Evolutionary conservation across 1,284 basidiomycete species (phyloP).

Genomic region (Cutaneotrichosporon mucoides): DNA sequence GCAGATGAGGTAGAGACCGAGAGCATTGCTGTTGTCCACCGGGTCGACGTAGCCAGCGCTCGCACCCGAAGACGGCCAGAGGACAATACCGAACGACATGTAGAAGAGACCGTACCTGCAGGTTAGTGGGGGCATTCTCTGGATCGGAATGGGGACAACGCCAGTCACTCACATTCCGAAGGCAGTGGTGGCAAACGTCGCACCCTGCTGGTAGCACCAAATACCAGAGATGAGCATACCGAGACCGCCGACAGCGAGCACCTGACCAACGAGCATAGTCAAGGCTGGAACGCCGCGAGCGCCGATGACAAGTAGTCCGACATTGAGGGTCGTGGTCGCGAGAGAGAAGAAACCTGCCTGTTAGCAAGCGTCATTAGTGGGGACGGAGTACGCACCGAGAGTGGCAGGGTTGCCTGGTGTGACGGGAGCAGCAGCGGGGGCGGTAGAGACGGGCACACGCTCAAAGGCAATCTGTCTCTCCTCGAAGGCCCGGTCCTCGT

Average conservation of each 20-base stretch:
- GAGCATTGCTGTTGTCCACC: slow-evolving; percentile 14
- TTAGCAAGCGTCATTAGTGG: background rate
- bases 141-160: background rate
- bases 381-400: slow-evolving; percentile 3
- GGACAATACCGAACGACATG: slow-evolving; percentile 13
- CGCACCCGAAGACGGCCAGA: slow-evolving; percentile 14
- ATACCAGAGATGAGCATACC: slow-evolving; percentile 20
- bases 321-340: slow-evolving; percentile 13
- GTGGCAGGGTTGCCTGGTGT: slow-evolving; percentile 7
- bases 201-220: slow-evolving; percentile 16
- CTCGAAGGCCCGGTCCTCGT: slow-evolving; percentile 3
- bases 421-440: background rate
- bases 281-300: slow-evolving; percentile 8
- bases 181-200: slow-evolving; percentile 12
- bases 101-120: slow-evolving; percentile 17
- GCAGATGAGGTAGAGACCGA: slow-evolving; percentile 13
- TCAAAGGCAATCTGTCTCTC: slow-evolving; percentile 1
- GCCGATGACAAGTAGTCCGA: slow-evolving; percentile 13
- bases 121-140: background rate
- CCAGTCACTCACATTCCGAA: slow-evolving; percentile 12
- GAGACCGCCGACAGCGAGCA: slow-evolving; percentile 12
- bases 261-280: slow-evolving; percentile 13
- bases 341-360: slow-evolving; percentile 15
- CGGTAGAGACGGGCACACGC: background rate
- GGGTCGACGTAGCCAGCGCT: slow-evolving; percentile 3